Evolutionary conservation across 345 rosid species (phyloP), one percentile per base, ranked within the genome.

Genomic region (Brassica rapa): DNA sequence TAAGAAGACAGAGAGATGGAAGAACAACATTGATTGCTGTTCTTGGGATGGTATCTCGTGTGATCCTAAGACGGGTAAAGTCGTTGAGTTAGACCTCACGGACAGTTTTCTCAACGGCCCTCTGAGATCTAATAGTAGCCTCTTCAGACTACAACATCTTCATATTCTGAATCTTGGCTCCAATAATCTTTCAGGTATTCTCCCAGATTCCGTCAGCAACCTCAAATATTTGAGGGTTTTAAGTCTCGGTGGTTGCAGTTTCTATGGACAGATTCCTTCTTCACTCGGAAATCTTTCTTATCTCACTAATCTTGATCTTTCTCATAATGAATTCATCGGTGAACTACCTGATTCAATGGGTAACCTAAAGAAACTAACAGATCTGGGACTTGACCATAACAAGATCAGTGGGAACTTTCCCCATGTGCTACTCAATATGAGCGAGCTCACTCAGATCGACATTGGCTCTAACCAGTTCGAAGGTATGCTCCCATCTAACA

Each of bases 311-410:
- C 70, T 85, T 55, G 6, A 61, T 1, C 66, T 85, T 11, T 82
- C 87, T 8, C 0, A 10, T 57, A 86, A 84, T 49, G 21, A n/a
- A 10, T 83, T 88, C 51, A 30, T 8, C 0, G 84, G 89, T 24
- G 39, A 51, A 0, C 16, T 6, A 62, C 76, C 66, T 0, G 35
- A 24, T 71, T 63, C 65, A 6, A 14, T 49, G 12, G 70, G 70
- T 0, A 32, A 24, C 8, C 5, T 70, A 3, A 70, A 49, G 53
- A 0, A 1, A 1, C 62, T 68, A 1, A 33, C 37, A 19, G 15
- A 43, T 4, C 62, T 76, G 24, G 2, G 23, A 4, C 16, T 60
- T 64, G 3, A 35, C 4, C 32, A 5, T 33, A 10, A 21, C 66
- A 71, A 35, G 8, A 19, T 71, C 2, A 23, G 66, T 30, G 75